Evolutionary conservation across 345 rosid species (phyloP).

Genomic region (Euphorbia pulcherrima): DNA sequence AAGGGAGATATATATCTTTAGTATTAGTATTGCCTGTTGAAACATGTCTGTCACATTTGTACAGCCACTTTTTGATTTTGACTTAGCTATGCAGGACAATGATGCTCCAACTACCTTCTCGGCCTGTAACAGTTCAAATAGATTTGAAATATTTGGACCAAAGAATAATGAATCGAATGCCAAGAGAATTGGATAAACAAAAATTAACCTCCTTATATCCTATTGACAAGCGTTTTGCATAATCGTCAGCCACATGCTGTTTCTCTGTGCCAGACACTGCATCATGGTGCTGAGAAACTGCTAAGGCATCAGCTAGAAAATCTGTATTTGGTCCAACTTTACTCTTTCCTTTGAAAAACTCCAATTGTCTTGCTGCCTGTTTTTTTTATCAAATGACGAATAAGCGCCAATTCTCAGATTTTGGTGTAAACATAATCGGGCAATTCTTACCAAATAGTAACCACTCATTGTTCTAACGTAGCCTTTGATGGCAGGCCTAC

Average conservation of each 20-base stretch:
- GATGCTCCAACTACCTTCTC: constrained; percentile 42
- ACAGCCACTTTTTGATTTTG: constrained; percentile 28
- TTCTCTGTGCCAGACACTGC: constrained; percentile 44
- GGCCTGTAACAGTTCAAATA: constrained; percentile 30
- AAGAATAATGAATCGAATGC: constrained; percentile 3
- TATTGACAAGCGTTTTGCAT: constrained; percentile 41
- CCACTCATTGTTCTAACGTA: constrained; percentile 46
- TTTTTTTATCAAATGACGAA: neutral
- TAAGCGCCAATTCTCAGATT: constrained; percentile 11
- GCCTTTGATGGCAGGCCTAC: constrained; percentile 45
- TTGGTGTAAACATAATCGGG: neutral
- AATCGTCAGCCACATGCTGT: constrained; percentile 55
- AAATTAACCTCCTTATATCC: constrained; percentile 42
- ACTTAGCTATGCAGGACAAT: constrained; percentile 34
- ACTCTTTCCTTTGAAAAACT: constrained; percentile 39
- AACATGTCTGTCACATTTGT: constrained; percentile 23
- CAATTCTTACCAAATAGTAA: constrained; percentile 41
- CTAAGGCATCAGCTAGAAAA: constrained; percentile 49
- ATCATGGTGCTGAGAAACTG: constrained; percentile 51
- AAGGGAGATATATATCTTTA: neutral
- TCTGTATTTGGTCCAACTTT: constrained; percentile 36
- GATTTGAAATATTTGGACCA: neutral
- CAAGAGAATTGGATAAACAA: neutral
- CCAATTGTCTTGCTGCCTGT: constrained; percentile 55
- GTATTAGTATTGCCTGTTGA: constrained; percentile 38